Evolutionary conservation across 176 grass and related monocot species (phyloP).

Genomic region (Melocanna baccifera): DNA sequence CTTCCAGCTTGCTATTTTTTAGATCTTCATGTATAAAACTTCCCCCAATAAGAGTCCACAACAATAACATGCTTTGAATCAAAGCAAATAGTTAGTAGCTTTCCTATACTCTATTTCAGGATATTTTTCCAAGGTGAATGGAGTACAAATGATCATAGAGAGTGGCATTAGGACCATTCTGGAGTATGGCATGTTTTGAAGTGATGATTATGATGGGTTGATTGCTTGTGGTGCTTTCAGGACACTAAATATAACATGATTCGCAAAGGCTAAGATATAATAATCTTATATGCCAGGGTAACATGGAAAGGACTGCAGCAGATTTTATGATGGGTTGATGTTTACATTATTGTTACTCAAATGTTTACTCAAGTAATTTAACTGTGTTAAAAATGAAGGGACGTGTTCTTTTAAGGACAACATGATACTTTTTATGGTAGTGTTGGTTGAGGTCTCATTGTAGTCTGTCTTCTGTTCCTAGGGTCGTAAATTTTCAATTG

Average conservation of each 20-base stretch:
- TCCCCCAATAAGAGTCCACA: no score
- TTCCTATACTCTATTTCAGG: not conserved
- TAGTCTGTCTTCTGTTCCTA: constrained; percentile 31
- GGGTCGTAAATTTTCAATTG: constrained; percentile 97
- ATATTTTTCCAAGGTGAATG: not conserved
- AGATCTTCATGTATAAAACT: no score
- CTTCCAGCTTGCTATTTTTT: no score
- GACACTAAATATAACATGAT: not conserved
- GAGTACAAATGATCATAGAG: not conserved
- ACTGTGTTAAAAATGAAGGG: not conserved
- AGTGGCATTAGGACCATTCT: not conserved
- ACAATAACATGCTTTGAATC: constrained; percentile 2
- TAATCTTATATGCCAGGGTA: not conserved
- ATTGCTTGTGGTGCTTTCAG: constrained; percentile 11
- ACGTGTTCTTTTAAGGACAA: not conserved
- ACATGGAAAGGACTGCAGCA: not conserved
- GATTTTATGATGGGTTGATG: not conserved
- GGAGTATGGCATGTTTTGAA: not conserved
- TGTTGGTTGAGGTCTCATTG: constrained; percentile 29
- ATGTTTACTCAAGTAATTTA: constrained; percentile 18
- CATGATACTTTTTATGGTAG: constrained; percentile 1
- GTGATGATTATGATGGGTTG: not conserved
- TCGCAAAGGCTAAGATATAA: not conserved
- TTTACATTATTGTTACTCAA: not conserved
- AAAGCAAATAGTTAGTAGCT: constrained; percentile 2